Evolutionary conservation across 768 basidiomycete species (phyloP).

Genomic region (Podaxis sp.): DNA sequence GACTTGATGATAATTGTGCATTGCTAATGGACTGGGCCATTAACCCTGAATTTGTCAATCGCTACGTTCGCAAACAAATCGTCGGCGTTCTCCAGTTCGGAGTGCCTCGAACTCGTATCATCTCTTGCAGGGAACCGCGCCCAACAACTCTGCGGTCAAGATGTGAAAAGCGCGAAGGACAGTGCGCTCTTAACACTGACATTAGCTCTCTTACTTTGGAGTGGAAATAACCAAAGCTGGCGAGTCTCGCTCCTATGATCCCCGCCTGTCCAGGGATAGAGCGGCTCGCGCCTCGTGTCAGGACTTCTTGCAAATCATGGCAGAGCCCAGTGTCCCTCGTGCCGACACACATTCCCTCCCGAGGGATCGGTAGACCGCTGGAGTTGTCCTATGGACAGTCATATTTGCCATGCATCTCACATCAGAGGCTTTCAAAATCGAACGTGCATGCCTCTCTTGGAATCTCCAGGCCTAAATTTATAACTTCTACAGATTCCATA

Average conservation of each 20-base stretch:
- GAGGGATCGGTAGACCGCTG: conserved; percentile 22
- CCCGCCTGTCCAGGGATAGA: background rate
- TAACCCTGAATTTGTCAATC: too few relatives aligned
- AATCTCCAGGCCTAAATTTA: background rate
- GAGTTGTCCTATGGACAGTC: conserved; percentile 20
- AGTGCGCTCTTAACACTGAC: too few relatives aligned
- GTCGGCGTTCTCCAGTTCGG: too few relatives aligned
- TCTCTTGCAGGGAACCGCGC: too few relatives aligned
- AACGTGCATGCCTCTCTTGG: background rate
- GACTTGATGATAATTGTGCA: background rate
- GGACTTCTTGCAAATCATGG: conserved; percentile 31
- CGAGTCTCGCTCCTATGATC: background rate
- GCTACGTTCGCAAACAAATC: too few relatives aligned
- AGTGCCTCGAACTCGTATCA: too few relatives aligned
- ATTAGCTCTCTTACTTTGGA: background rate
- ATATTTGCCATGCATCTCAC: conserved; percentile 26
- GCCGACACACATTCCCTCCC: conserved; percentile 19
- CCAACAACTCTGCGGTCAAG: too few relatives aligned
- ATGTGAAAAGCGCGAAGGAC: too few relatives aligned
- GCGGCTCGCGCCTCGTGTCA: conserved; percentile 19
- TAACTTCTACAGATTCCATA: background rate
- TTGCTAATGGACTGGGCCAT: too few relatives aligned
- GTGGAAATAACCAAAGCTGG: background rate
- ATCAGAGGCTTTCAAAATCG: background rate
- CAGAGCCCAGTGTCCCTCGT: conserved; percentile 16